These are phyloP conservation scores for Citrullus mucosospermus DNA, from an alignment of 306 rosid genomes.

Conservation along the genomic window DNA sequence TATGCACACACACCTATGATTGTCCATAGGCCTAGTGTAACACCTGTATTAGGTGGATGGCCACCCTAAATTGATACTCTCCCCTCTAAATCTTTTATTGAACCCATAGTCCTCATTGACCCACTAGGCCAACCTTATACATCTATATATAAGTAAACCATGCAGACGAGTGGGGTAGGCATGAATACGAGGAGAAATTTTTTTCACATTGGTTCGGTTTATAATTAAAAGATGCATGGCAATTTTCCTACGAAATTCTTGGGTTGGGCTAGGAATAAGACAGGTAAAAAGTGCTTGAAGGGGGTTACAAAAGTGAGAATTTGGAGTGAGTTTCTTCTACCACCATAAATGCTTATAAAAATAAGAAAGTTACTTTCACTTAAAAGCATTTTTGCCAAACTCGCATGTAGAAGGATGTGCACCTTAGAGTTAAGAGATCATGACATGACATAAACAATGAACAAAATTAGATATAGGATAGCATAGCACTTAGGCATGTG, in stretches of 20 bases:
- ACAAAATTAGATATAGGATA: not conserved
- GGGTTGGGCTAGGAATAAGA: not conserved
- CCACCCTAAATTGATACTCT: too few relatives aligned
- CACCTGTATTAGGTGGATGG: too few relatives aligned
- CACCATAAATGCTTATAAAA: not conserved
- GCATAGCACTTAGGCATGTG: constrained; percentile 1
- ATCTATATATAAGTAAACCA: too few relatives aligned
- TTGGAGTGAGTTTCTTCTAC: not conserved
- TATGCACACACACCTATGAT: too few relatives aligned
- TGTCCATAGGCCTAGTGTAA: too few relatives aligned
- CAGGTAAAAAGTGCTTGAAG: not conserved
- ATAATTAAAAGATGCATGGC: not conserved
- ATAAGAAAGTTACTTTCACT: not conserved
- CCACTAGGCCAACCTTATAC: too few relatives aligned
- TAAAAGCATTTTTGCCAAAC: not conserved
- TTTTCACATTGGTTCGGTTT: not conserved
- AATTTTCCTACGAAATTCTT: not conserved
- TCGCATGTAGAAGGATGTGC: not conserved
- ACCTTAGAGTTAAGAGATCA: not conserved
- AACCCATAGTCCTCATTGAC: too few relatives aligned
- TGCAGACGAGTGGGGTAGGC: not conserved
- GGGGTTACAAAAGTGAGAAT: not conserved
- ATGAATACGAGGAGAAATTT: not conserved
- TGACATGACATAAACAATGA: not conserved
- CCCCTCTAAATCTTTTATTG: too few relatives aligned